Conservation (phyloP, 148 eudicot species). For the Chenopodium album region DNA sequence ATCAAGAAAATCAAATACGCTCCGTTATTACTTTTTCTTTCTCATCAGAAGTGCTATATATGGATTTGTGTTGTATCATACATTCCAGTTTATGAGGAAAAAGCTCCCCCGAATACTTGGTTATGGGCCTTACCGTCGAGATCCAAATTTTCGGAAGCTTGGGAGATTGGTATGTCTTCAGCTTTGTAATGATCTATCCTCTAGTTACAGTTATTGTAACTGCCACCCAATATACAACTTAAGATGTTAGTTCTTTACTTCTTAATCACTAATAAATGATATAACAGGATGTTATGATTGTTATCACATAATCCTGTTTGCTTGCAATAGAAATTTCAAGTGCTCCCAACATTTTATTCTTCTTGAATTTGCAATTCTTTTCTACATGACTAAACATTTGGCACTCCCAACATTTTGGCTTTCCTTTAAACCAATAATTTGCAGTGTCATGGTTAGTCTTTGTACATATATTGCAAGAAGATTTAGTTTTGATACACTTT, state of each 20-base stretch:
- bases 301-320: background rate
- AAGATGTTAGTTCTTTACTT: background rate
- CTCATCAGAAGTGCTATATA: conserved; percentile 47
- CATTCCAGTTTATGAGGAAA: conserved; percentile 51
- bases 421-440: no score
- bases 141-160: conserved; percentile 67
- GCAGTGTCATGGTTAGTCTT: no score
- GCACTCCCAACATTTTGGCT: no score
- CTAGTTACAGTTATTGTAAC: background rate
- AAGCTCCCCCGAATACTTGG: conserved; percentile 67
- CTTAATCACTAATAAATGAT: background rate
- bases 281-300: background rate
- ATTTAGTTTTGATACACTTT: no score
- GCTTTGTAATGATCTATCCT: background rate
- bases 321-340: background rate
- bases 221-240: background rate
- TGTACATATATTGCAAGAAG: no score
- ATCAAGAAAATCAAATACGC: conserved; percentile 41
- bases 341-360: background rate
- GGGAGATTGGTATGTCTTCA: conserved; percentile 56
- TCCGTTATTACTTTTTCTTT: conserved; percentile 55
- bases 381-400: no score
- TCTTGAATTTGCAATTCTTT: no score
- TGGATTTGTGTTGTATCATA: conserved; percentile 58
- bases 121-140: conserved; percentile 53